Base-by-base conservation (phyloP, 163 green algal genomes). In the Picocystis sp. region DNA sequence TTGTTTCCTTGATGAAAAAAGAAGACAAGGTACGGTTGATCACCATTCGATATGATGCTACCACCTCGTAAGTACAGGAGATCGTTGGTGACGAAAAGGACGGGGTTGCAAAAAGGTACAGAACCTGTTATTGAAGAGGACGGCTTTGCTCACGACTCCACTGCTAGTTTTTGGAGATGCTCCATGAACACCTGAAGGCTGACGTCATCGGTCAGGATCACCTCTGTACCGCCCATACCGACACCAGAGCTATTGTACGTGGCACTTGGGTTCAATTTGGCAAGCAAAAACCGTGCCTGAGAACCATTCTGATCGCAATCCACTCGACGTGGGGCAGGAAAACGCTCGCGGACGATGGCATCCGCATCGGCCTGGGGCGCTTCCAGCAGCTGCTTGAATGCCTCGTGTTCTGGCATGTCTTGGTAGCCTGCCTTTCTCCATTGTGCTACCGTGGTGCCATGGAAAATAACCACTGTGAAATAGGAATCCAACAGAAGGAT, bases 401-500 rank as follows among this genome's bases (percentile, higher is more conserved):
- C 80, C n/a, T 71, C 78, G 60, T 98, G 81, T 73, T 96, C 88
- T 1, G 73, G 62, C 19, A 46, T 35, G 44, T 45, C 57, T 45
- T 95, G 84, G 74, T 96, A 98, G 22, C 76, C 76, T 19, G 79
- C 81, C 48, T 94, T 95, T 50, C 86, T 75, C 90, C 90, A 98
- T 69, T 92, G 77, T 41, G 87, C 87, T 12, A 97, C 75, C 3
- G 81, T 95, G 46, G 65, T 64, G 41, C 87, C 87, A 55, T 96
- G 86, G 76, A 94, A 96, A 12, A 96, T 74, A n/a, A 93, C 83
- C 0, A 77, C 56, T 19, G 43, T 89, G 67, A 98, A 98, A 74
- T 86, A 98, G n/a, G 90, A 73, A 62, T 98, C 90, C 45, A 98
- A 72, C 61, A 97, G 60, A 43, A 98, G 82, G 52, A 98, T 87